Percentiles rank a stretch among this genome's conserved stretches.
These are phyloP conservation scores for Dothideomycetidae sp. DNA, from an alignment of 2,329 filamentous ascomycete genomes.

Conservation along the genomic window DNA sequence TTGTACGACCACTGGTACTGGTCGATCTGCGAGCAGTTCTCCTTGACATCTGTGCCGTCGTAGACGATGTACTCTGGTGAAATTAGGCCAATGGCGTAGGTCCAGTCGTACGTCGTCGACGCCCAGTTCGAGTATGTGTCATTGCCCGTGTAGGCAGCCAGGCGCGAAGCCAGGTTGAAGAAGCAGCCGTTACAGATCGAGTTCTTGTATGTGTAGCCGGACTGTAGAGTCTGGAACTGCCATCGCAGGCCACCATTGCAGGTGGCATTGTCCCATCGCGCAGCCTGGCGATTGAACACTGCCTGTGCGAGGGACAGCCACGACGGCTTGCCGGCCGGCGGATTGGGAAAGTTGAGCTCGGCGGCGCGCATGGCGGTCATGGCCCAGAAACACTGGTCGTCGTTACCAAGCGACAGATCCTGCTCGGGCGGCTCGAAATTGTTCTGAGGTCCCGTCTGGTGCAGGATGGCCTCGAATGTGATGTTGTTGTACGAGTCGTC, in stretches of 20 bases:
- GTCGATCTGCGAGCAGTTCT: conserved; percentile 37
- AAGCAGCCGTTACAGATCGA: conserved; percentile 43
- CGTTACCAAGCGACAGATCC: conserved; percentile 33
- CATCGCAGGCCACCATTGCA: conserved; percentile 68
- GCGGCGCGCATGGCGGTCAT: conserved; percentile 66
- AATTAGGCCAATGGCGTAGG: conserved; percentile 35
- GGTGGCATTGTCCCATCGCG: conserved; percentile 50
- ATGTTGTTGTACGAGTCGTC: conserved; percentile 49
- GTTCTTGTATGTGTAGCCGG: conserved; percentile 46
- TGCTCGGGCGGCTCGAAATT: conserved; percentile 44
- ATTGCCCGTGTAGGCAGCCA: conserved; percentile 67
- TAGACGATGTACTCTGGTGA: conserved; percentile 36
- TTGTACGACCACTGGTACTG: conserved; percentile 32
- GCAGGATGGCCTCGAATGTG: conserved; percentile 42
- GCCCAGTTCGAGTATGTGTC: conserved; percentile 66
- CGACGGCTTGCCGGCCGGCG: conserved; percentile 29
- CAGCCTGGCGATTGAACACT: conserved; percentile 63
- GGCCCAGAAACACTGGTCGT: conserved; percentile 47
- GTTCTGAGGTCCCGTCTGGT: conserved; percentile 41
- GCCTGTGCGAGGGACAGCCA: conserved; percentile 67
- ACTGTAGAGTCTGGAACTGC: conserved; percentile 71
- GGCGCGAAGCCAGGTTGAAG: conserved; percentile 47
- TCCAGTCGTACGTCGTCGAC: conserved; percentile 48
- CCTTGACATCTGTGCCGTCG: conserved; percentile 38
- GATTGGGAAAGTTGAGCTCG: conserved; percentile 61